These are phyloP conservation scores for Micromonas commoda DNA, from an alignment of 139 green algal species.

Conservation along the genomic window DNA sequence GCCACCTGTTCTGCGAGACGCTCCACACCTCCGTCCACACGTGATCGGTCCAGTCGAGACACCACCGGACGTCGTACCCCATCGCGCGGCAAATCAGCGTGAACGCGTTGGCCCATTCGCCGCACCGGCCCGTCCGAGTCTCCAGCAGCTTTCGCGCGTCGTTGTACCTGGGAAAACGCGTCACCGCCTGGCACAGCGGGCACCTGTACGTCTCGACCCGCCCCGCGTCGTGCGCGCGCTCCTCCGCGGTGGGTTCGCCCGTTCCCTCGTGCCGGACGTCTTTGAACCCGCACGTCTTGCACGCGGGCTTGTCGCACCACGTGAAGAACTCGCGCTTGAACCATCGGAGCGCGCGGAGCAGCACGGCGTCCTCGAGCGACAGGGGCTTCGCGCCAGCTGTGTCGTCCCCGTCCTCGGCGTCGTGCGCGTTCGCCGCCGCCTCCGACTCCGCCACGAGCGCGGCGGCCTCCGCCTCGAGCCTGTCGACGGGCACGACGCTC, in stretches of 20 bases:
- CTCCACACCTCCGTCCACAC: conserved; percentile 35
- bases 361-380: background rate
- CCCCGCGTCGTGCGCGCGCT: conserved; percentile 7
- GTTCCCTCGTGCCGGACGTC: background rate
- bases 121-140: conserved; percentile 38
- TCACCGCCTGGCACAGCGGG: conserved; percentile 16
- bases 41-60: conserved; percentile 29
- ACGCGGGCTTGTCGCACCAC: conserved; percentile 24
- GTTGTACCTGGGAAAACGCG: conserved; percentile 42
- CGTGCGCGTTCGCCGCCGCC: background rate
- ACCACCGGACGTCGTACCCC: conserved; percentile 29
- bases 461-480: background rate
- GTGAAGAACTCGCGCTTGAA: conserved; percentile 39
- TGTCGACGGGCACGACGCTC: conserved; percentile 4
- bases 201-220: conserved; percentile 31
- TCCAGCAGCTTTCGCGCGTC: conserved; percentile 37
- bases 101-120: conserved; percentile 45
- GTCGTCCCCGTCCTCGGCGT: background rate
- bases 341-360: conserved; percentile 30
- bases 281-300: background rate
- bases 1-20: conserved; percentile 9
- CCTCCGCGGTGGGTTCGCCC: background rate
- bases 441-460: background rate
- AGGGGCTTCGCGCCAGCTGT: background rate
- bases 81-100: conserved; percentile 35